Conservation (phyloP, 2,329 filamentous ascomycete species). For the Coccinonectria pachysandricola region DNA sequence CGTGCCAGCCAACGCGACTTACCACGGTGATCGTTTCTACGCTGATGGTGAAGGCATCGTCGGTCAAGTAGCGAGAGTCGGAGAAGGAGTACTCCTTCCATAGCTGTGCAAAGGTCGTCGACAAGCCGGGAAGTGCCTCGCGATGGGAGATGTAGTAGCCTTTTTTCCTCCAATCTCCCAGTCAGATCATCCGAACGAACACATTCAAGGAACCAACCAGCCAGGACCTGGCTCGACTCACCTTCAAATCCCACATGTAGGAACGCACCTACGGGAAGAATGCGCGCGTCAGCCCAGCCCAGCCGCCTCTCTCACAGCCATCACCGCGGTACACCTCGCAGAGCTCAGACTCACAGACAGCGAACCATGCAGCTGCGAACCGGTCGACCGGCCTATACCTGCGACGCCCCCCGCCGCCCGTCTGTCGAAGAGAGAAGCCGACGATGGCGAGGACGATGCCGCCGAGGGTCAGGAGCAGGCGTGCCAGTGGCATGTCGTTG, state of each 20-base stretch:
- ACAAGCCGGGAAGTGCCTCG: slow-evolving; percentile 50
- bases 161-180: slow-evolving; percentile 21
- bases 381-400: slow-evolving; percentile 27
- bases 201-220: too few species aligned
- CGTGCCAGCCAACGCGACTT: too few species aligned
- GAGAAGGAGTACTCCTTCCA: slow-evolving; percentile 91
- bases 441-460: slow-evolving; percentile 27
- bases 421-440: slow-evolving; percentile 18
- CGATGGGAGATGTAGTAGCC: slow-evolving; percentile 71
- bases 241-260: slow-evolving; percentile 79
- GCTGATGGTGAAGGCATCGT: slow-evolving; percentile 75
- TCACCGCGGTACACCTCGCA: neutral
- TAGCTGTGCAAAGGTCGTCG: slow-evolving; percentile 69
- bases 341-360: slow-evolving; percentile 44
- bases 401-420: slow-evolving; percentile 9
- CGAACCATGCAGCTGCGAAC: slow-evolving; percentile 42
- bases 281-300: neutral
- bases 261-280: slow-evolving; percentile 39
- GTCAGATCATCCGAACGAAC: too few species aligned
- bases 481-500: slow-evolving; percentile 31
- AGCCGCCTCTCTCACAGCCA: neutral
- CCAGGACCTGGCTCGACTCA: slow-evolving; percentile 17
- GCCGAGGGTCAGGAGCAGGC: slow-evolving; percentile 27
- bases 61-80: slow-evolving; percentile 77
- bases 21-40: slow-evolving; percentile 77